Evolutionary conservation across 2,329 filamentous ascomycete genomes (phyloP).

Genomic region (Claviceps cyperi): DNA sequence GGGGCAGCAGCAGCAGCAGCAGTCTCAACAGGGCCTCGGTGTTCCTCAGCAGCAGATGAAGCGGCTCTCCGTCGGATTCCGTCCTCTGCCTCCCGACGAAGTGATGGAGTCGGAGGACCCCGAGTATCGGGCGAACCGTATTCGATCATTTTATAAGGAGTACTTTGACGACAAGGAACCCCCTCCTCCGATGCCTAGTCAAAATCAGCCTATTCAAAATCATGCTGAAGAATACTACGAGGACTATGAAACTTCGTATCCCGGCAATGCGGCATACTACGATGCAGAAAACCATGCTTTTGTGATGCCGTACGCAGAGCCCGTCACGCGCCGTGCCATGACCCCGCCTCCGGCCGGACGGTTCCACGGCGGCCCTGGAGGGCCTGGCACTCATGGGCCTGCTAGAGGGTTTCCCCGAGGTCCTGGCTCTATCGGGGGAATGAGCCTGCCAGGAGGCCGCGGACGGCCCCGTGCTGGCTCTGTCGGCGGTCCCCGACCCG

Average conservation of each 20-base stretch:
- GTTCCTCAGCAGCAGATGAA: slow-evolving; percentile 41
- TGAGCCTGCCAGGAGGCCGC: slow-evolving; percentile 28
- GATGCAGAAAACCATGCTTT: slow-evolving; percentile 56
- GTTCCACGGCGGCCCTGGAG: slow-evolving; percentile 23
- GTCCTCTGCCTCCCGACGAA: slow-evolving; percentile 78
- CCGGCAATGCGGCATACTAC: slow-evolving; percentile 52
- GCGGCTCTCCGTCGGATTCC: slow-evolving; percentile 56
- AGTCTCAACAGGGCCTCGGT: slow-evolving; percentile 26
- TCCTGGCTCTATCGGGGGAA: slow-evolving; percentile 34
- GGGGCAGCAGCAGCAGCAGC: slow-evolving; percentile 17
- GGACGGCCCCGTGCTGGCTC: slow-evolving; percentile 42
- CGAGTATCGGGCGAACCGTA: slow-evolving; percentile 86
- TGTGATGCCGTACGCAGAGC: slow-evolving; percentile 72
- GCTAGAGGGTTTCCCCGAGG: slow-evolving; percentile 15
- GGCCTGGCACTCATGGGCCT: slow-evolving; percentile 15
- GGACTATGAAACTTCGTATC: slow-evolving; percentile 58
- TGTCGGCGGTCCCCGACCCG: slow-evolving; percentile 28
- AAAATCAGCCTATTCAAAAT: too few species aligned
- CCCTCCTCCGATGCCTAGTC: slow-evolving; percentile 24
- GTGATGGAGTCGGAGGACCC: slow-evolving; percentile 71
- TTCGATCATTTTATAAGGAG: slow-evolving; percentile 98
- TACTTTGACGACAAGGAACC: slow-evolving; percentile 78
- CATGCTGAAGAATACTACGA: slow-evolving; percentile 46
- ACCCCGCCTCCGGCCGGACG: slow-evolving; percentile 64
- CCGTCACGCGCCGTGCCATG: slow-evolving; percentile 81